Conservation (phyloP, 2,329 filamentous ascomycete genomes). For the Pseudogymnoascus sp. region DNA sequence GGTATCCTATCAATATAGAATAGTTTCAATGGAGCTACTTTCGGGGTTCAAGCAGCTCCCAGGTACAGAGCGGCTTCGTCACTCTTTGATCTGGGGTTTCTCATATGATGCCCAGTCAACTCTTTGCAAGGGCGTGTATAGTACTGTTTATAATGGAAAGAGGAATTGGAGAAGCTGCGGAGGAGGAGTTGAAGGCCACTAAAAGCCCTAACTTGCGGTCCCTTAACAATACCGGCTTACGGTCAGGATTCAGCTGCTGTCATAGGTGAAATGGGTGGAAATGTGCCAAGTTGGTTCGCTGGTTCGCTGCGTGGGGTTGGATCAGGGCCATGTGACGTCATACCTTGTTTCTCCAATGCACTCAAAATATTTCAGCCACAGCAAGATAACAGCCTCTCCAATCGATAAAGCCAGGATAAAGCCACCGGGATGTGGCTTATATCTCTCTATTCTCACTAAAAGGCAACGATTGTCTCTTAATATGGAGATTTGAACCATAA, state of each 20-base stretch:
- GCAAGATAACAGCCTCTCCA: background rate
- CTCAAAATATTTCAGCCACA: background rate
- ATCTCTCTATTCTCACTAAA: background rate
- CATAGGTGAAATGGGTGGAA: background rate
- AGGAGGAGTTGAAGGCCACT: background rate
- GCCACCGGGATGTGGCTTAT: background rate
- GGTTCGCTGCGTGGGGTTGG: background rate
- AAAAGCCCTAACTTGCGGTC: background rate
- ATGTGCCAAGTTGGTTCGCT: background rate
- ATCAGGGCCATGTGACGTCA: conserved; percentile 1
- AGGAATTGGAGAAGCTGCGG: background rate
- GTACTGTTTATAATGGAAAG: background rate
- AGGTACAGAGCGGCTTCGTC: background rate
- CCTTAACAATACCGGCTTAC: background rate
- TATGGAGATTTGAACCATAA: background rate
- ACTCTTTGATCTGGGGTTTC: background rate
- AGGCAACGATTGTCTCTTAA: background rate
- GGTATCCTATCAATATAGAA: background rate
- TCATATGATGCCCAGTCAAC: background rate
- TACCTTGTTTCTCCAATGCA: background rate
- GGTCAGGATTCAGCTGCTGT: background rate
- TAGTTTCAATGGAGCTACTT: conserved; percentile 2
- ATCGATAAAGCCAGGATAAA: background rate
- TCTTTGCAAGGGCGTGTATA: background rate
- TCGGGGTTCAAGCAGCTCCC: background rate